Base-by-base conservation (phyloP, 2,329 filamentous ascomycete genomes). In the Neodidymelliopsis sp. region DNA sequence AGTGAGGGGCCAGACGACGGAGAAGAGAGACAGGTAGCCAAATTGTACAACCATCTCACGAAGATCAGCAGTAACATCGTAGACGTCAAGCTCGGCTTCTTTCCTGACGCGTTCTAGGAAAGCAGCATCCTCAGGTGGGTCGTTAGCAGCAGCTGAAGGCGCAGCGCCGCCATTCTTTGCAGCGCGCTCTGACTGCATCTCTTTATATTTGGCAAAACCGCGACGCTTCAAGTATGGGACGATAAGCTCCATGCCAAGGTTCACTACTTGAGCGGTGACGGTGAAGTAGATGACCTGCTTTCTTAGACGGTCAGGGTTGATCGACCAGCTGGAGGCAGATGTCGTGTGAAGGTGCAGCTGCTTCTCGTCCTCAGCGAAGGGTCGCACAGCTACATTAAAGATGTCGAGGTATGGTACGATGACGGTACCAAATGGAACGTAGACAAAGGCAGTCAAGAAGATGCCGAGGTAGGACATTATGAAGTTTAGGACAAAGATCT, bases 251-350 rank as follows among this genome's bases (percentile, higher is more conserved):
- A 93, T 85, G 10, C 82, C 85, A 43, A 97, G 87, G 67, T 89
- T 94, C 62, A 99, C 87, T 27, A 97, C 83, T 68, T 97, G 93
- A 0, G 91, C 93, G 0, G 93, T 97, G 23, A 97, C 90, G 0
- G 93, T 96, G 56, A 96, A 94, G 75, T 96, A 97, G 56, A 97
- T 94, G 70, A 97, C 90, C 71, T 97, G 93, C 61, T 91, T 89
- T 62, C 87, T 89, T 25, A 97, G 84, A 12, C 94, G 83, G 57
- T 86, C 81, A 0, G 91, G 88, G 66, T 97, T 91, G 74, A 97
- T 89, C 41, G 85, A 80, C 71, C 97, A 99, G 29, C 40, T 45
- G 1, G 40, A 45, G 18, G 82, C 83, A 19, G 83, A 66, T 0
- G 77, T 75, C 8, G 60, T 51, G 24, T 39, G 39, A n/a, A 54